Percentiles rank a stretch among this genome's conserved stretches.
phyloP scores from a whole-genome alignment of 2,329 filamentous ascomycete species.

The Alternaria dauci region DNA sequence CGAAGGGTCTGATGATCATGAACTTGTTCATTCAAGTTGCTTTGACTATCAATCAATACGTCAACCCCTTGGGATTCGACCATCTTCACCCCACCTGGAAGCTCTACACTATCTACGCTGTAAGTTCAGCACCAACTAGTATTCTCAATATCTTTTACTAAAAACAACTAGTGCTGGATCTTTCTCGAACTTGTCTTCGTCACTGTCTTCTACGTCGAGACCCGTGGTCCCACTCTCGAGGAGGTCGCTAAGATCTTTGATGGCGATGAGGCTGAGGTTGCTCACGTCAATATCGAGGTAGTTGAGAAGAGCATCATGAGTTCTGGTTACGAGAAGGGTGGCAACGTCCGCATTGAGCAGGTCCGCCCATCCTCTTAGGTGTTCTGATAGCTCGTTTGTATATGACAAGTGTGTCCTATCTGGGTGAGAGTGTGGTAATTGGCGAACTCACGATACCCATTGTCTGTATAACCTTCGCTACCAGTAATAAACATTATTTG shows the following conservation, averaged over 20 bases:
- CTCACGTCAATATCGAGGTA: conserved; percentile 36
- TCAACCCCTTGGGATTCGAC: conserved; percentile 70
- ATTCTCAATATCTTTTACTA: conserved; percentile 8
- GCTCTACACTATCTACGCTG: conserved; percentile 71
- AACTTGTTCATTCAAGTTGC: conserved; percentile 70
- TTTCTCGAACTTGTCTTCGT: conserved; percentile 68
- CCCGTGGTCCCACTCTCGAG: conserved; percentile 74
- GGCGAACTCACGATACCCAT: conserved; percentile 11
- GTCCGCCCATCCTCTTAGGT: conserved; percentile 13
- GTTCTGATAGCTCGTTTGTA: conserved; percentile 1
- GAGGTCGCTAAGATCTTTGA: conserved; percentile 76
- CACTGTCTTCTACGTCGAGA: conserved; percentile 74
- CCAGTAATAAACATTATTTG: conserved; percentile 6
- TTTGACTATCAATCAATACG: conserved; percentile 68
- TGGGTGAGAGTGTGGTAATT: neutral
- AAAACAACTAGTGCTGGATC: conserved; percentile 61
- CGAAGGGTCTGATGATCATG: conserved; percentile 63
- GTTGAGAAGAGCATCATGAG: conserved; percentile 27
- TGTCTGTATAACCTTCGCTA: conserved; percentile 7
- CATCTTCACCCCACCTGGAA: conserved; percentile 66
- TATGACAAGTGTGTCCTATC: neutral
- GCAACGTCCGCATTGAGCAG: conserved; percentile 28
- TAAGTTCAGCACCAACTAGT: conserved; percentile 39
- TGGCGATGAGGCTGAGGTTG: conserved; percentile 63
- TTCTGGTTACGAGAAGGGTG: conserved; percentile 39